A percentile compares a stretch with the other conserved stretches of the same genome.
phyloP scores from a whole-genome alignment of 2,329 filamentous ascomycete genomes.

The Knufia petricola region DNA sequence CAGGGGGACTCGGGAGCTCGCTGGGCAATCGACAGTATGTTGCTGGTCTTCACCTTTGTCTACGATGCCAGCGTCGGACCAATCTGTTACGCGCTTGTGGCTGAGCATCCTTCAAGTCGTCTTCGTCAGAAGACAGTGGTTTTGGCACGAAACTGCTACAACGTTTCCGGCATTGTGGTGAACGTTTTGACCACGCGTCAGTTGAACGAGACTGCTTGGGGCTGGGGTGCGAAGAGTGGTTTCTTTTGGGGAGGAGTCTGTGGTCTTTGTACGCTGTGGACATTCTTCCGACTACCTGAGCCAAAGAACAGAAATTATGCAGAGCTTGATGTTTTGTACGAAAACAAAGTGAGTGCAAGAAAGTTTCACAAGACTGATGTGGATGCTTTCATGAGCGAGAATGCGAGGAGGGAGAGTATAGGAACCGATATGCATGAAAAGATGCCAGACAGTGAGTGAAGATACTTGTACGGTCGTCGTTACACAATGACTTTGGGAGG shows the following conservation, averaged over 20 bases:
- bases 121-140: slow-evolving; percentile 49
- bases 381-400: no score
- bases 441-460: no score
- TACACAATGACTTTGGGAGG: no score
- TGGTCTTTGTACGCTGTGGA: slow-evolving; percentile 24
- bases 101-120: slow-evolving; percentile 46
- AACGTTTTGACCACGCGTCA: slow-evolving; percentile 31
- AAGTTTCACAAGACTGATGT: no score
- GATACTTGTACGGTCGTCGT: no score
- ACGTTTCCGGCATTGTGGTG: slow-evolving; percentile 40
- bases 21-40: slow-evolving; percentile 27
- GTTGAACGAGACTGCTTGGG: slow-evolving; percentile 24
- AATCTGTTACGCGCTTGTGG: slow-evolving; percentile 44
- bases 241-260: slow-evolving; percentile 29
- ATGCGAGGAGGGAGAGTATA: no score
- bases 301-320: slow-evolving; percentile 17
- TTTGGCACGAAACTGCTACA: slow-evolving; percentile 43
- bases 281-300: slow-evolving; percentile 26
- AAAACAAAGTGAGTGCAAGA: slow-evolving; percentile 23
- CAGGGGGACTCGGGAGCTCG: slow-evolving; percentile 19
- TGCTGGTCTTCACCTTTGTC: slow-evolving; percentile 46
- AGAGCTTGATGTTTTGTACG: slow-evolving; percentile 16
- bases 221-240: slow-evolving; percentile 27
- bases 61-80: slow-evolving; percentile 49
- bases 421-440: no score